Base-by-base conservation (phyloP, 495 filamentous ascomycete genomes). In the Eremomyces bilateralis region DNA sequence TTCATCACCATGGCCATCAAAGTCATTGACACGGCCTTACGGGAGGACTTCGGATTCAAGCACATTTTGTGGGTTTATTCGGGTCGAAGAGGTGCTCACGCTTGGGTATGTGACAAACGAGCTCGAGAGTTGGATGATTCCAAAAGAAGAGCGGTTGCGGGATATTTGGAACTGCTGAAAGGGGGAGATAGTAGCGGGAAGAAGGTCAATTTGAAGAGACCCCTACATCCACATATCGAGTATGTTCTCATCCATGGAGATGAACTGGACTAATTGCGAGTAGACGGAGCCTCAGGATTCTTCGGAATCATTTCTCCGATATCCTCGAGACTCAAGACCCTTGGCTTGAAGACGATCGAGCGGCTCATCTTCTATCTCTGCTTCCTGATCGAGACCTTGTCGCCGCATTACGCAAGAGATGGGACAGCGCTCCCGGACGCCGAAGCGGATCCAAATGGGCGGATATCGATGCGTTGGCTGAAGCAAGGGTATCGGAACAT, bases 21-120 rank as follows among this genome's bases (percentile, higher is more conserved):
- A 49, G 80, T 94, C 15, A 61, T 97, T 17, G 83, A 93, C 51
- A 64, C 67, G 3, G 80, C 80, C 1, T 52, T 97, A 34, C 64
- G 79, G 39, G 83, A 95, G 1, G 88, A 97, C 53, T 90, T 95
- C 50, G 88, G 83, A 16, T 97, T 93, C 51, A 67, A 80, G 46
- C 85, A 97, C 51, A 83, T 97, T 42, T 63, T 97, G 45, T 97
- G 88, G 88, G 84, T 97, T 1, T 97, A 94, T 54, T 95, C 88
- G 0, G 88, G 88, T 21, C 76, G 88, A 49, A 69, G 88, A 69
- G 88, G 88, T 53, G 82, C 75, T 12, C 88, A 97, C 71, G 88
- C 85, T 4, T 97, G 88, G 88, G 78, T 97, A n/a, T 93, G 85
- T 50, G 88, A 97, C 53, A 76, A 75, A 39, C 69, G 71, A 31